Evolutionary conservation across 441 rosid species (phyloP), one percentile per base, ranked within the genome.

Genomic region (Iberis amara): DNA sequence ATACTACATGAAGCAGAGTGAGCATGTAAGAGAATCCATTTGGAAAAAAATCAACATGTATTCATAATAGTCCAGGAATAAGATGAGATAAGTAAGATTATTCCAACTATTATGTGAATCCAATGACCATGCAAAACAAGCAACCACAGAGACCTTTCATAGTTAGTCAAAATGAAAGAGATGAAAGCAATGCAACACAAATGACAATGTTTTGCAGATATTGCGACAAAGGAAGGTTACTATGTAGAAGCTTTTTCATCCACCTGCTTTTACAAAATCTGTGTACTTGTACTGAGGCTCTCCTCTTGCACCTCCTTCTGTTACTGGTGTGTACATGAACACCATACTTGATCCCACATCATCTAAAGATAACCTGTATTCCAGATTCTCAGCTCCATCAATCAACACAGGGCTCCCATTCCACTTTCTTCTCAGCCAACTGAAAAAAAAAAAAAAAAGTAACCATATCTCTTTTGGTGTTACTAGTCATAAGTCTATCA

Each of bases 231-330:
- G 32, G 26, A 47, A 36, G 38, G 46, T 7, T 24, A 52, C 47
- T 52, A 46, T 55, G 32, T 10, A 45, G 49, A 52, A 36, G 52
- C 8, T 51, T 37, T 39, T 57, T 43, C 13, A 37, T 59, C 13
- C 7, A 57, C 99, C 99, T 76, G 99, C 95, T 85, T 79, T 94
- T 55, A 89, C 79, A 65, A 89, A 94, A 66, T 94, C 99, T 11
- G 99, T 94, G 65, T 94, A 85, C 62, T 94, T 89, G 62, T 86
- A 86, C 40, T 82, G 97, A 49, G 99, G 96, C 69, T 94, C 99
- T 71, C 99, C 99, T 76, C 83, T 94, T 62, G 84, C 85, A 60
- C 97, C 95, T 79, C 67, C 96, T 73, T 86, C 90, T 3, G 97
- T 85, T 55, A 92, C 94, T 28, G 99, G 99, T 26, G 99, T 89